These are phyloP conservation scores for Lablab purpureus DNA, from an alignment of 306 rosid genomes.

Conservation along the genomic window DNA sequence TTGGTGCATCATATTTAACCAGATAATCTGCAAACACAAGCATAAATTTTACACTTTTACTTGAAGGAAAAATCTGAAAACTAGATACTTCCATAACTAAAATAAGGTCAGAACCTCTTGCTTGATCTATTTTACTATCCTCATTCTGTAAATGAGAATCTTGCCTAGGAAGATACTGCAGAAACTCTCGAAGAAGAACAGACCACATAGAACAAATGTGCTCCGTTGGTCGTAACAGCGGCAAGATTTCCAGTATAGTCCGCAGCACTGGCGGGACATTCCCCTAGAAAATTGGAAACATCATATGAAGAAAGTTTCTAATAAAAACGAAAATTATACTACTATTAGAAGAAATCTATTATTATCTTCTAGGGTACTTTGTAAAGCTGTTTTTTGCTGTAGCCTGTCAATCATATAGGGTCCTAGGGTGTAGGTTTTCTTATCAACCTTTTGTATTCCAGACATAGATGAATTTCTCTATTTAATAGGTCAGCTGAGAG, in stretches of 20 bases:
- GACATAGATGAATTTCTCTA: too few relatives aligned
- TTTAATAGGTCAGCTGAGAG: too few relatives aligned
- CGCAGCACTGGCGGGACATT: conserved; percentile 87
- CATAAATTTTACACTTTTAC: conserved; percentile 33
- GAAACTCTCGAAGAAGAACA: conserved; percentile 75
- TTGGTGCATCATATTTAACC: conserved; percentile 55
- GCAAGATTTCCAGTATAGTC: conserved; percentile 80
- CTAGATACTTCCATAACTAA: conserved; percentile 54
- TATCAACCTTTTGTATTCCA: too few relatives aligned
- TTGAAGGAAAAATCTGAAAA: conserved; percentile 41
- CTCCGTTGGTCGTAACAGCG: conserved; percentile 77
- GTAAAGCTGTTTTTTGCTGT: too few relatives aligned
- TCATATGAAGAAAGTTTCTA: conserved; percentile 17
- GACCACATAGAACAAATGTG: conserved; percentile 88
- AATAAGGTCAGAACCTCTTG: conserved; percentile 61
- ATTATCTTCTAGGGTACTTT: too few relatives aligned
- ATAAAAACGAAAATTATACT: not conserved
- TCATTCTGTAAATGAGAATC: conserved; percentile 62
- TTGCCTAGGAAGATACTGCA: conserved; percentile 85
- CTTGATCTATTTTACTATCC: conserved; percentile 64
- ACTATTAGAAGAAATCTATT: too few relatives aligned
- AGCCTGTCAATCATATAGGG: too few relatives aligned
- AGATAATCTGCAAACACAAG: conserved; percentile 62
- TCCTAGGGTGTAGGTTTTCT: too few relatives aligned
- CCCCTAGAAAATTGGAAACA: conserved; percentile 63